Base-by-base conservation (phyloP, 345 rosid genomes). In the Eutrema yunnanense region DNA sequence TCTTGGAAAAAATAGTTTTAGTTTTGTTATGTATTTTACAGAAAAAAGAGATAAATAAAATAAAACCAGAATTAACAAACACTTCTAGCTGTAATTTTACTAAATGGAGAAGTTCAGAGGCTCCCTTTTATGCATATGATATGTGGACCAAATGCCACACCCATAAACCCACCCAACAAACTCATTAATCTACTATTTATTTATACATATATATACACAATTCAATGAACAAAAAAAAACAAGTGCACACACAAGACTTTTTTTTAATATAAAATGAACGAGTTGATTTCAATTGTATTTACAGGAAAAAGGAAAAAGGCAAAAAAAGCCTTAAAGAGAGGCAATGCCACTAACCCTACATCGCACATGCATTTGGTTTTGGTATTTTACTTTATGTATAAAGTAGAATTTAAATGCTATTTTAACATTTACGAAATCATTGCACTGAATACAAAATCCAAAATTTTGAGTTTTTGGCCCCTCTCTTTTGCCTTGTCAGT, bases 351-450 rank as follows among this genome's bases (percentile, higher is more conserved):
- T 62, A 67, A 68, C 71, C 54, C 65, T 48, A 76, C 79, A 46
- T 16, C 5, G 80, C 80, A 76, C 75, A 76, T 76, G 75, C 80
- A 76, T 38, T 55, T 70, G 60, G 14, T 76, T 40, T 76, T 70
- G 71, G 80, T 69, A 54, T 53, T 37, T 47, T 32, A 57, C 66
- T 76, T 76, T 69, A 62, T 44, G 59, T 56, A 26, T 64, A 70
- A 76, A 76, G 61, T 64, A 48, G 51, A 19, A 8, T 40, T 73
- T 47, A 46, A 19, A 32, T 11, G 42, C 11, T 2, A 40, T 42
- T 61, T 37, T 34, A 10, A 54, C 6, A 69, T 53, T 60, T 27
- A 51, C 50, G 37, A 54, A 56, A 63, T 76, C 67, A 76, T 55
- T 70, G 47, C 79, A 76, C 75, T 70, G 71, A 57, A 49, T 48